Evolutionary conservation across 305 asterid genomes (phyloP).

Genomic region (Caryopteris hybrid): DNA sequence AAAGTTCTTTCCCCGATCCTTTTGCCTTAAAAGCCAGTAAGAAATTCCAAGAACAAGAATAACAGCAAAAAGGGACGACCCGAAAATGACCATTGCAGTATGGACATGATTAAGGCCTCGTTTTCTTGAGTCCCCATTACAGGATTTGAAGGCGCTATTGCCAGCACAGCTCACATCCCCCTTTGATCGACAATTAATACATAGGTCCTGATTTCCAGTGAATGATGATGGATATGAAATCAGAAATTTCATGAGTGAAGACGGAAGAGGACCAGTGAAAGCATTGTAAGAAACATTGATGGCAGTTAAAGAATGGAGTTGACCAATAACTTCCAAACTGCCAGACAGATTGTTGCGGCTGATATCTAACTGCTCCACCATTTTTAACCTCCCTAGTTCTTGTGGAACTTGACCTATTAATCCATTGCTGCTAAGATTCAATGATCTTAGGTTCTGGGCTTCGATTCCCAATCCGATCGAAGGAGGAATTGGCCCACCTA

Average conservation of each 20-base stretch:
- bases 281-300: constrained; percentile 60
- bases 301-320: constrained; percentile 43
- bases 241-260: constrained; percentile 31
- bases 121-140: constrained; percentile 31
- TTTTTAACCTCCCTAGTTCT: constrained; percentile 45
- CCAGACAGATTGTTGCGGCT: constrained; percentile 70
- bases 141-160: constrained; percentile 31
- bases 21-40: constrained; percentile 28
- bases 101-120: constrained; percentile 25
- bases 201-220: constrained; percentile 46
- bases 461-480: constrained; percentile 28
- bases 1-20: constrained; percentile 20
- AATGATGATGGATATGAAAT: constrained; percentile 60
- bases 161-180: constrained; percentile 33
- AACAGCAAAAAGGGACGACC: constrained; percentile 30
- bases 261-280: constrained; percentile 65
- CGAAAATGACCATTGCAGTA: constrained; percentile 43
- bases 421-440: constrained; percentile 66
- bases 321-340: constrained; percentile 40
- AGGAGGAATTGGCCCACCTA: constrained; percentile 56
- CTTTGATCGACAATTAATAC: constrained; percentile 39
- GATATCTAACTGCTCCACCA: constrained; percentile 67
- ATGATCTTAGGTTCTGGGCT: constrained; percentile 42
- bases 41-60: constrained; percentile 35
- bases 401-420: constrained; percentile 55